Percentiles rank a stretch among this genome's conserved stretches.
Conservation (phyloP, 441 rosid species). For the Gossypium lobatum region DNA sequence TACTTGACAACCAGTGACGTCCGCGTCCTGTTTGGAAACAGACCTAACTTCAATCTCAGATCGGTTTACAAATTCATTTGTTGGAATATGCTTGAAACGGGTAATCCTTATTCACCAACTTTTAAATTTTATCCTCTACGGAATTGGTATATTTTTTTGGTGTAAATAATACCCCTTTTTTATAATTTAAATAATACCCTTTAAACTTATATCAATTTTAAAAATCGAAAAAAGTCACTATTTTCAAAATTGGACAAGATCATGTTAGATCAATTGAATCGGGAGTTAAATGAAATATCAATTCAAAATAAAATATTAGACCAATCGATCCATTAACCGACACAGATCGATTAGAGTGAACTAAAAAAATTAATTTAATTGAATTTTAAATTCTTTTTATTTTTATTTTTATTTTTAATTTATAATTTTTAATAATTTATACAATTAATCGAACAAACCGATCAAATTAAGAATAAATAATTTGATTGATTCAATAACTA, state of each 20-base stretch:
- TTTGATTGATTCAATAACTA: too few species aligned
- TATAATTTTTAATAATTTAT: too few species aligned
- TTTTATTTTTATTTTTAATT: too few species aligned
- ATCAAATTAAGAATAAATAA: too few species aligned
- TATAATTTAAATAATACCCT: neutral
- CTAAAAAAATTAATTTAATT: too few species aligned
- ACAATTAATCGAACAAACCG: too few species aligned
- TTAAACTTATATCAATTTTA: neutral
- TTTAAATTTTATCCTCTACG: neutral
- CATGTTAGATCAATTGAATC: too few species aligned
- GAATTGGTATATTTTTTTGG: neutral
- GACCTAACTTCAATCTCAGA: neutral
- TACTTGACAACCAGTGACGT: constrained; percentile 16
- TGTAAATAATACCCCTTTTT: neutral
- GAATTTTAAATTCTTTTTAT: too few species aligned
- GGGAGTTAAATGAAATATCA: too few species aligned
- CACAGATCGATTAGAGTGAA: rapidly evolving
- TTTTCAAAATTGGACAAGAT: too few species aligned
- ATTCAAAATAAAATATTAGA: too few species aligned
- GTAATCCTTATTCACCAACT: neutral
- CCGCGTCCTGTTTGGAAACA: constrained; percentile 15
- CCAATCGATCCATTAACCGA: too few species aligned
- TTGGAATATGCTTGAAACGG: neutral
- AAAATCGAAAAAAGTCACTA: neutral
- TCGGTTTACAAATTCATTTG: neutral